Evolutionary conservation across 2,329 filamentous ascomycete species (phyloP).

Genomic region (Tolypocladium album): DNA sequence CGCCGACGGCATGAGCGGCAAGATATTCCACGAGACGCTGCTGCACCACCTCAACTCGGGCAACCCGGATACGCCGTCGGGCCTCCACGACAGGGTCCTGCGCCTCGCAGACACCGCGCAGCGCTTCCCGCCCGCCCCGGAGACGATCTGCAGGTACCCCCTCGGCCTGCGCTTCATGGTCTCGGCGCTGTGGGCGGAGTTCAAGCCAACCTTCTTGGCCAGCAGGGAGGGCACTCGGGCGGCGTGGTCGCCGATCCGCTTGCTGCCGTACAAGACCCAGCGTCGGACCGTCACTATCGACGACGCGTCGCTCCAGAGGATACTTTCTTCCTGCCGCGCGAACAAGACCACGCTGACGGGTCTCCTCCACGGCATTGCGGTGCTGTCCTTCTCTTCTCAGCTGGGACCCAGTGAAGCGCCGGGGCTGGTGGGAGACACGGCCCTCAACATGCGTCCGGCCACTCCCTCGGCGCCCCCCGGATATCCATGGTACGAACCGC

Average conservation of each 20-base stretch:
- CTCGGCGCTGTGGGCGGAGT: neutral
- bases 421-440: conserved; percentile 4
- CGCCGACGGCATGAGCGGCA: conserved; percentile 17
- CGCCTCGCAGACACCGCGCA: neutral
- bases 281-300: neutral
- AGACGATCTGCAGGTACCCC: neutral
- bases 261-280: neutral
- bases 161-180: neutral
- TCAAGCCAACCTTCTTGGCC: neutral
- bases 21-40: conserved; percentile 18
- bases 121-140: neutral
- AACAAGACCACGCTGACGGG: conserved; percentile 17
- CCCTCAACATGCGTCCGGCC: conserved; percentile 12
- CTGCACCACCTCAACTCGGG: conserved; percentile 13
- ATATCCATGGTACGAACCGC: conserved; percentile 2
- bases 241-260: neutral
- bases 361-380: conserved; percentile 13
- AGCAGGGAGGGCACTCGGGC: neutral
- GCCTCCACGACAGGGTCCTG: neutral
- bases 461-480: conserved; percentile 3
- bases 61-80: conserved; percentile 1
- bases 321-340: conserved; percentile 13
- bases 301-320: neutral
- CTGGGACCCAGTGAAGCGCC: conserved; percentile 1
- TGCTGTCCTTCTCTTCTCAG: conserved; percentile 11